Evolutionary conservation across 2,329 filamentous ascomycete genomes (phyloP), one percentile per base, ranked within the genome.

Genomic region (Penicillium sp.): DNA sequence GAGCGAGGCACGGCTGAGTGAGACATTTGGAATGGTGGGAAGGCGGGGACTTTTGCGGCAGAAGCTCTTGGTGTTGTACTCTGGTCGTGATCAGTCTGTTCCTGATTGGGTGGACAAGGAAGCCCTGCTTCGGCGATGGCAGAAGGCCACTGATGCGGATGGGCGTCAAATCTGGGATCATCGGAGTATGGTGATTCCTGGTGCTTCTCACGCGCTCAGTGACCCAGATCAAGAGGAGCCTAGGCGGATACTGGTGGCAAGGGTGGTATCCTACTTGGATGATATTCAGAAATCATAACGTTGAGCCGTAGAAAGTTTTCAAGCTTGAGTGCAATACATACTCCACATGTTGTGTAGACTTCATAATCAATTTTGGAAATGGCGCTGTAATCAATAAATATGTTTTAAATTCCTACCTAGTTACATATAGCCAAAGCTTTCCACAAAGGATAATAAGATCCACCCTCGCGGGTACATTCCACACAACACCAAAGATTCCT

Each of bases 1-100:
- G 7, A 73, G 79, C 0, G 82, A 85, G 44, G 80, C 83, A 22
- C 78, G 80, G n/a, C 77, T 92, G 3, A 70, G 75, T n/a, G 69
- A 69, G 6, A 88, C 87, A 6, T 96, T 93, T 82, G 83, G 86
- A 3, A 78, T 69, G 66, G 68, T 81, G 27, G 61, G 66, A 3
- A 41, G 64, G 14, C 62, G 69, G 13, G 75, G 74, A 0, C 51
- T 80, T 18, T 56, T 79, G 47, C 74, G 66, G 37, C 65, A 69
- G 18, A 77, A 74, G 49, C 56, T 79, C 47, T 65, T 81, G 61
- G 77, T 80, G 24, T 62, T 82, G 44, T 77, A 77, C 39, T 80
- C 78, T 0, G 79, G 78, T 6, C 73, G 73, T 4, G 79, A 82
- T 60, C 75, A 80, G 67, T 75, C 74, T 19, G 74, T 77, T 4